Base-by-base conservation (phyloP, 2,329 filamentous ascomycete genomes). In the Graphium sp. region DNA sequence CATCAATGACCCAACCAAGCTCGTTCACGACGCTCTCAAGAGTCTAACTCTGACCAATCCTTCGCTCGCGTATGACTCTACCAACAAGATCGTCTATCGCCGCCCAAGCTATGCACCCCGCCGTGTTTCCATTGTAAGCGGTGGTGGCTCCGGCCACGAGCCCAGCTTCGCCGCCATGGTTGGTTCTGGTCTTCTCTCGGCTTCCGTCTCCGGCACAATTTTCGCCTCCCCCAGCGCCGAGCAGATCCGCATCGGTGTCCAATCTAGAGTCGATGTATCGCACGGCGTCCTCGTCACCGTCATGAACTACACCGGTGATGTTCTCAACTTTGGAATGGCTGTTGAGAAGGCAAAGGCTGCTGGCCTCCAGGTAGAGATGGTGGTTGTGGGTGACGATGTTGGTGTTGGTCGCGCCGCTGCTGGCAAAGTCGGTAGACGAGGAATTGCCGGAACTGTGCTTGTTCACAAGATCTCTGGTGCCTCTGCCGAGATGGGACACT, bases 261-360 rank as follows among this genome's bases (percentile, higher is more conserved):
- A 75, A 44, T 66, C 72, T 23, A 64, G 80, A 13, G 78, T 92
- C 4, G 71, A 80, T 35, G 64, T 66, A 4, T 61, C 66, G 24
- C 66, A 70, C 35, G 87, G 85, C 15, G 78, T 93, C 2, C 50
- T 94, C 22, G 78, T 93, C n/a, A 75, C 85, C 5, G 80, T 92
- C 18, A 93, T 92, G 81, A 94, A 94, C 50, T 92, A 92, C 52
- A 92, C 83, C 2, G 80, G 80, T 21, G 80, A 85, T 48, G 70
- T 93, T 30, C 64, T 94, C 39, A 91, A 93, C 55, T 94, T 94
- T 46, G 85, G 84, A 31, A 77, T 94, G 66, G 85, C 77, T 1
- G 81, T 89, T 7, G 87, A 94, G 52, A 93, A 93, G 57, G 84
- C 84, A 11, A 75, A 78, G 33, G 83, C 83, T 2, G 69, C 72